Evolutionary conservation across 139 green algal species (phyloP).

Genomic region (Nannochloris sp.): DNA sequence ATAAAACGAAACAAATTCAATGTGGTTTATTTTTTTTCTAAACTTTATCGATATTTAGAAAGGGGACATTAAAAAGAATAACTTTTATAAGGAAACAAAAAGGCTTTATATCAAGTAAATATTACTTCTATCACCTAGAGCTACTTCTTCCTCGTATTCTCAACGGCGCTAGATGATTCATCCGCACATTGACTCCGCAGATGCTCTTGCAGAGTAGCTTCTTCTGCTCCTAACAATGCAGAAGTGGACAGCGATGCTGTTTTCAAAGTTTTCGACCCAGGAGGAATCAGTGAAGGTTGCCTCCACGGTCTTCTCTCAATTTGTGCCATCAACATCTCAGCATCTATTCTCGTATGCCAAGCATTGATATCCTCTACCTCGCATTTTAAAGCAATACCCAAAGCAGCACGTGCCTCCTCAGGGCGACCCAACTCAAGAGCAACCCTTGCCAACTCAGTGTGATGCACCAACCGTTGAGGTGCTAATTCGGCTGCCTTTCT

Average conservation of each 20-base stretch:
- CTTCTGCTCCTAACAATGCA: conserved; percentile 11
- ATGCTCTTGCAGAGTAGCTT: no score
- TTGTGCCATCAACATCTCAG: conserved; percentile 21
- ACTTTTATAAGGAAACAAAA: no score
- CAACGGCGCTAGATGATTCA: no score
- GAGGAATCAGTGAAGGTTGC: conserved; percentile 22
- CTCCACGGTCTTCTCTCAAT: conserved; percentile 10
- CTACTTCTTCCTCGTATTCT: no score
- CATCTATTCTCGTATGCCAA: conserved; percentile 31
- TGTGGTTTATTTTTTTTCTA: no score
- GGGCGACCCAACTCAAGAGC: conserved; percentile 20
- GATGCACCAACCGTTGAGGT: conserved; percentile 53
- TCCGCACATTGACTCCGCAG: no score
- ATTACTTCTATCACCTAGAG: no score
- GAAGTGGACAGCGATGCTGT: conserved; percentile 24
- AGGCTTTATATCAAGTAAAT: no score
- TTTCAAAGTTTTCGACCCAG: no score
- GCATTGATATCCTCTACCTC: conserved; percentile 33
- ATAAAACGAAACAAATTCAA: no score
- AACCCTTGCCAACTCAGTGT: conserved; percentile 57
- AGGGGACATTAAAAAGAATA: no score
- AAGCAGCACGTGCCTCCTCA: conserved; percentile 1
- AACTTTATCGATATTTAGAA: no score
- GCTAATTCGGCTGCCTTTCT: conserved; percentile 38
- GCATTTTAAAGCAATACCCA: conserved; percentile 2